Evolutionary conservation across 2,329 filamentous ascomycete genomes (phyloP), one percentile per base, ranked within the genome.

Genomic region (Samsoniella hepiali): DNA sequence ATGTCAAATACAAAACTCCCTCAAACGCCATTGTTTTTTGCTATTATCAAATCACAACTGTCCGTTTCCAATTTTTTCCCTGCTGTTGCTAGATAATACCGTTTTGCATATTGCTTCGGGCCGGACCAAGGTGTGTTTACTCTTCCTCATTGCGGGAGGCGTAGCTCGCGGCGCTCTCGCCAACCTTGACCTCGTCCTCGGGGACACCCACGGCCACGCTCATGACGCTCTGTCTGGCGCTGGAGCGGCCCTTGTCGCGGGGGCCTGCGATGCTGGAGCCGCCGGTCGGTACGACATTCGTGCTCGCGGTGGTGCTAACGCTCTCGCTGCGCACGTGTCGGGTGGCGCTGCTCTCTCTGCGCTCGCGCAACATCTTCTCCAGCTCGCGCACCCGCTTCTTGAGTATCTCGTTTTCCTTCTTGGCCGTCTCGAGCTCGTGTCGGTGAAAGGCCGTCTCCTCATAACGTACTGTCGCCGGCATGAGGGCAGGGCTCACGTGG

Each of bases 381-480:
- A 90, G 74, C 50, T 89, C 87, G 53, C 85, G 80, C 64, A 90
- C 83, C 15, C 84, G 80, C 62, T 81, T 78, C 76, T 86, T 87
- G 53, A 90, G 74, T 0, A 74, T 72, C 59, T 89, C 87, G 65
- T 90, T 89, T 74, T 90, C 87, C 54, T 81, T 78, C 75, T 87
- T 88, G 45, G 84, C 83, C 5, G 69, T 75, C 31, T 89, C 87
- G 0, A 89, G 76, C 70, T 89, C 87, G 44, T 81, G 78, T 5
- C 86, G 79, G 68, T 85, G 85, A 64, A 81, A 82, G 0, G 82
- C 82, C 1, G 84, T 84, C 72, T 89, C 87, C 67, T 89, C 87
- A 70, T 87, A 88, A 13, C 86, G 81, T 11, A 79, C 73, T 0
- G 85, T 88, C 2, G 81, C 84, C 2, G 82, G 81, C 67, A 88